These are phyloP conservation scores for Salvia miltiorrhiza DNA, from an alignment of 257 asterid species.

Conservation along the genomic window DNA sequence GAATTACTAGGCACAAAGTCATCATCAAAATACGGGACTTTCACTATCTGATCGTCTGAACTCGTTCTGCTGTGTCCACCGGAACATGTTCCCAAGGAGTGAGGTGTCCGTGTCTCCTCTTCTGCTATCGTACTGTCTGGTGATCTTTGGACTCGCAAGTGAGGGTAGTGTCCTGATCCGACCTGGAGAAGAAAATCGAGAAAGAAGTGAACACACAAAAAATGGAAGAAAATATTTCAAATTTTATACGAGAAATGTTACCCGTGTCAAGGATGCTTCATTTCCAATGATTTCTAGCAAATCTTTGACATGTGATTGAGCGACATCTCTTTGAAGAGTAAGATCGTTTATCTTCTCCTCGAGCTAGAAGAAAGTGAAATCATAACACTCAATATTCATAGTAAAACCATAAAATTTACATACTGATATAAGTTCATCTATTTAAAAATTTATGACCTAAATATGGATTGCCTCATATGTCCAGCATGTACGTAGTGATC, in stretches of 20 bases:
- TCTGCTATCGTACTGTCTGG: constrained; percentile 34
- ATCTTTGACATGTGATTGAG: constrained; percentile 78
- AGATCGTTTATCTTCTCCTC: constrained; percentile 70
- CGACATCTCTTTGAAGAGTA: constrained; percentile 74
- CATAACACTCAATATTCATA: neutral
- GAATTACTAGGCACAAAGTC: constrained; percentile 31
- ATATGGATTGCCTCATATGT: too few species aligned
- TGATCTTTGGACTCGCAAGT: constrained; percentile 51
- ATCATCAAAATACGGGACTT: constrained; percentile 52
- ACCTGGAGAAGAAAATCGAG: constrained; percentile 40
- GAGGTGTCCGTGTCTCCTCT: constrained; percentile 45
- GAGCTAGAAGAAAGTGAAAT: constrained; percentile 46
- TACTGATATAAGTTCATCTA: neutral
- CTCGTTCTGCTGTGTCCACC: constrained; percentile 62
- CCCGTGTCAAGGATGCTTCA: constrained; percentile 43
- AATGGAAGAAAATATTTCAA: neutral
- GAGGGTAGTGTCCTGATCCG: constrained; percentile 63
- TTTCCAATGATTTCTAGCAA: constrained; percentile 58
- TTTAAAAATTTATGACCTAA: too few species aligned
- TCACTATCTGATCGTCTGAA: constrained; percentile 53
- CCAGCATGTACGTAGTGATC: neutral
- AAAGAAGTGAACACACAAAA: neutral
- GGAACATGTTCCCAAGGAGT: constrained; percentile 51
- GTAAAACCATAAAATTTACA: constrained; percentile 5
- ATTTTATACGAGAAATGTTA: constrained; percentile 17